Percentiles rank a stretch among this genome's conserved stretches.
Conservation (phyloP, 176 grass and related monocot genomes). For the Microstegium vimineum region DNA sequence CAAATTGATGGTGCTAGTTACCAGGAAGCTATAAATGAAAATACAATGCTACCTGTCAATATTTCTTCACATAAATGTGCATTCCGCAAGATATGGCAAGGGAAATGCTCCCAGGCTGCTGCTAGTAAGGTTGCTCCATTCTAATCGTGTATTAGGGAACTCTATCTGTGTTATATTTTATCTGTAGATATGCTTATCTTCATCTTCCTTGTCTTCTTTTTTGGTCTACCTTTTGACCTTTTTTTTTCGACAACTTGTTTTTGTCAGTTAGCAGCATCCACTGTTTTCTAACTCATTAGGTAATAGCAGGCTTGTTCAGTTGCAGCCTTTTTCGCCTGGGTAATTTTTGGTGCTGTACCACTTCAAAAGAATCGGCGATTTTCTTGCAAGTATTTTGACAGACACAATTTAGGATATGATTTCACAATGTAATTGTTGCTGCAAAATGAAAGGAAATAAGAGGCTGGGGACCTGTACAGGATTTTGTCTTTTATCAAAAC, state of each 20-base stretch:
- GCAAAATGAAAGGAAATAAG: background rate
- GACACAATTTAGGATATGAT: background rate
- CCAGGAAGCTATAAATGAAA: conserved; percentile 40
- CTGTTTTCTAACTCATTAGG: background rate
- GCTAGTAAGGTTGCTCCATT: conserved; percentile 73
- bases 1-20: conserved; percentile 44
- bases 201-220: conserved; percentile 15
- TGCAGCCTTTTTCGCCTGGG: background rate
- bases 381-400: background rate
- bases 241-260: background rate
- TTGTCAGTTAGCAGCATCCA: background rate
- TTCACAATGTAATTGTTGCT: background rate
- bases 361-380: background rate
- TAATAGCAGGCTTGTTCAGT: background rate
- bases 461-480: background rate
- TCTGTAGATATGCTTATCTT: conserved; percentile 20
- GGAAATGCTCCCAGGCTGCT: conserved; percentile 66
- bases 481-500: conserved; percentile 1
- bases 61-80: conserved; percentile 50
- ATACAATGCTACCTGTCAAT: conserved; percentile 37
- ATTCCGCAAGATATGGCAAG: conserved; percentile 89
- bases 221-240: conserved; percentile 10
- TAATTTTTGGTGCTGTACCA: conserved; percentile 1
- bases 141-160: conserved; percentile 5
- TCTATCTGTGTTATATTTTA: conserved; percentile 5